phyloP scores from a whole-genome alignment of 2,329 filamentous ascomycete species.

The Arthrobotrys conoides region DNA sequence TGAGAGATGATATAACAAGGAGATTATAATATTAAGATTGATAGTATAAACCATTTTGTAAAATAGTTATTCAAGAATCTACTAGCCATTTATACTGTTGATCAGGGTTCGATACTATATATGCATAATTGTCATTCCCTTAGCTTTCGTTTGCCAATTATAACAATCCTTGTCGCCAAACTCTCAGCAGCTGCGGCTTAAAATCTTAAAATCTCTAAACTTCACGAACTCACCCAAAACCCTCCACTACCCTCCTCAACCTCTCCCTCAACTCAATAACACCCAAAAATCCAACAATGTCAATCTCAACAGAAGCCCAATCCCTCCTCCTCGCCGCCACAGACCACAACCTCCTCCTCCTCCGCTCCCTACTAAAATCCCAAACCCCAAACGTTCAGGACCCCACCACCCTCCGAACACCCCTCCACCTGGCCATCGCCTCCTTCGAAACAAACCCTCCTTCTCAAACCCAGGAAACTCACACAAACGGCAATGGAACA shows the following conservation, averaged over 20 bases:
- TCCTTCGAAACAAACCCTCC: conserved; percentile 71
- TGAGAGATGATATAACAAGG: no score
- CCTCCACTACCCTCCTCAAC: neutral
- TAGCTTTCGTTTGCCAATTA: no score
- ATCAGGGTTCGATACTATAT: no score
- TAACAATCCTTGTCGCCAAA: no score
- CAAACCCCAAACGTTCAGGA: conserved; percentile 83
- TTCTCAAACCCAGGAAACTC: neutral
- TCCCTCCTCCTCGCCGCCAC: conserved; percentile 77
- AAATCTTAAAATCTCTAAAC: neutral
- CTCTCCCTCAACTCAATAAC: neutral
- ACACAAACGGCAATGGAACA: conserved; percentile 18
- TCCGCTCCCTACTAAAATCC: conserved; percentile 78
- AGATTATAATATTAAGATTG: no score
- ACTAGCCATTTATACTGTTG: no score
- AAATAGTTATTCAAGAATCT: no score
- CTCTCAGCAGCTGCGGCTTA: no score
- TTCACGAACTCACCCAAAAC: neutral
- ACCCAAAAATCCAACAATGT: conserved; percentile 13
- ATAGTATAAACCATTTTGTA: no score
- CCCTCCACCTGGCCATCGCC: conserved; percentile 91
- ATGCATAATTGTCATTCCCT: no score
- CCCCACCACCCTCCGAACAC: conserved; percentile 85
- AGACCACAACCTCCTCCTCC: conserved; percentile 76
- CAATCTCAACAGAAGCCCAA: conserved; percentile 67